Evolutionary conservation across 148 eudicot genomes (phyloP).

Genomic region (Vaccinium vitisidaea): DNA sequence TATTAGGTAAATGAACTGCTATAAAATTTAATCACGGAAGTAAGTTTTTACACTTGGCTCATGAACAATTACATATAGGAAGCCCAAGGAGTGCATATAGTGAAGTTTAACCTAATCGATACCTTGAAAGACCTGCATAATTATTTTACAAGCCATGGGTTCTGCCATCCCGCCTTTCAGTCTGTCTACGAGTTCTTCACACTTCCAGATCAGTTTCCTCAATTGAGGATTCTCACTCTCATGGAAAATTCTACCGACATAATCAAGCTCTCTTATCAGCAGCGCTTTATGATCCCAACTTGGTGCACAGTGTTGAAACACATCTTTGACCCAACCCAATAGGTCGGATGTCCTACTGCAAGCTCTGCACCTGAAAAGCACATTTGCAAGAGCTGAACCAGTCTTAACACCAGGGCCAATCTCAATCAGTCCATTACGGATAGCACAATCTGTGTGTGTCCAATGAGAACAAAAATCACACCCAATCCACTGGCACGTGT

Average conservation of each 20-base stretch:
- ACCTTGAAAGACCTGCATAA: slow-evolving; percentile 61
- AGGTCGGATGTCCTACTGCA: slow-evolving; percentile 59
- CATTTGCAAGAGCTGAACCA: slow-evolving; percentile 44
- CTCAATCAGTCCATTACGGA: slow-evolving; percentile 47
- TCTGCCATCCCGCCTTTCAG: slow-evolving; percentile 53
- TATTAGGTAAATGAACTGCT: not conserved
- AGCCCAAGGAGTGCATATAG: slow-evolving; percentile 1
- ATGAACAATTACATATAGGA: not conserved
- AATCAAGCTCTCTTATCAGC: slow-evolving; percentile 55
- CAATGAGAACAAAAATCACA: slow-evolving; percentile 71
- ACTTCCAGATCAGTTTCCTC: slow-evolving; percentile 58
- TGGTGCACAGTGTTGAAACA: slow-evolving; percentile 63
- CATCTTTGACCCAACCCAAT: slow-evolving; percentile 72
- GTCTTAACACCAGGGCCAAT: slow-evolving; percentile 49
- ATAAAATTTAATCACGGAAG: slow-evolving; percentile 9
- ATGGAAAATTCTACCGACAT: slow-evolving; percentile 53
- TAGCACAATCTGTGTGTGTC: slow-evolving; percentile 71
- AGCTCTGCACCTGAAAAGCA: slow-evolving; percentile 62
- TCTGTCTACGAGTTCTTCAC: slow-evolving; percentile 60
- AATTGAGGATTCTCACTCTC: slow-evolving; percentile 58
- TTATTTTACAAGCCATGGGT: slow-evolving; percentile 49
- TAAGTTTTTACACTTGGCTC: not conserved
- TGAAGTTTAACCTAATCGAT: not conserved
- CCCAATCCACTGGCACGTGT: slow-evolving; percentile 68
- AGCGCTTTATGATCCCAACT: slow-evolving; percentile 52